Base-by-base conservation (phyloP, 2,329 filamentous ascomycete genomes). In the Fusarium ambrosium region DNA sequence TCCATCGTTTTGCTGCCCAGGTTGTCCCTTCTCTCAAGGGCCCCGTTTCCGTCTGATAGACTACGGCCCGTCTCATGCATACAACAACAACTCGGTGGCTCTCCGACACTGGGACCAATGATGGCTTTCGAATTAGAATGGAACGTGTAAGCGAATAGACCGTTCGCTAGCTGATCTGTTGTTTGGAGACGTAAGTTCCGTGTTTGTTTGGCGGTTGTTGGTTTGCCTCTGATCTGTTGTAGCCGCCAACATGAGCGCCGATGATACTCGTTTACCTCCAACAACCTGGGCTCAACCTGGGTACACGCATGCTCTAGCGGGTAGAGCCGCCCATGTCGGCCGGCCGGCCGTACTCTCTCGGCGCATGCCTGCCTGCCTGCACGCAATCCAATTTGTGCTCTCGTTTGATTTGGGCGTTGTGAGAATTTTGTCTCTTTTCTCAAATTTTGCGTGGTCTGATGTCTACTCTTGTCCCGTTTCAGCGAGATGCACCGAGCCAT, bases 401-500 rank as follows among this genome's bases (percentile, higher is more conserved):
- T 72, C 68, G 61, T 71, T 69, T 73, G 68, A 36, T 58, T 66
- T 61, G 37, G 55, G n/a, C 66, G 48, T 67, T 53, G 62, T 41
- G 53, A 20, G 34, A 65, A 59, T 53, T 45, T 64, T 64, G 65
- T 65, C 63, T 53, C 53, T 55, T 59, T 53, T 70, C 27, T 69
- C 24, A 53, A 29, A n/a, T 4, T 68, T 59, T 72, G 62, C 56
- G 65, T 78, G 77, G 76, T 48, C 77, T 79, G 77, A 79, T 77
- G 56, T 29, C 37, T 55, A 43, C 53, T 61, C 37, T 20, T 55
- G 51, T 69, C 76, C 77, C 62, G 53, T 77, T 78, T 74, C 74
- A 75, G 77, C 74, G 74, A 79, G 74, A 70, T 78, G 76, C 76
- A 75, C 76, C 69, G 67, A 74, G 55, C 73, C 59, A 70, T 53